Percentiles rank a stretch among this genome's conserved stretches.
Conservation (phyloP, 495 filamentous ascomycete species). For the Penicillium riverlandense region DNA sequence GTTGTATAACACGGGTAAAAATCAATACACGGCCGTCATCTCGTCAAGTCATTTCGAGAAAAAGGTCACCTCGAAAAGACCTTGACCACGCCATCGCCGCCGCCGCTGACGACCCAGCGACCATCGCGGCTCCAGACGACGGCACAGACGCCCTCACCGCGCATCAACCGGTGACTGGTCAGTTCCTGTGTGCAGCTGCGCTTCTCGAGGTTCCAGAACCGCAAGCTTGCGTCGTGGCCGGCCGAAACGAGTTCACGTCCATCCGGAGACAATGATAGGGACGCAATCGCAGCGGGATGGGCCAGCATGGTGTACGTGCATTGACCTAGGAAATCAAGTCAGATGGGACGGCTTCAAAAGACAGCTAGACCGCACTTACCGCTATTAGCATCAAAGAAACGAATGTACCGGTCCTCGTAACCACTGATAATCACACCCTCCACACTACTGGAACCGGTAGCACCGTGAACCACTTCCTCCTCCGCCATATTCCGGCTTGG, state of each 20-base stretch:
- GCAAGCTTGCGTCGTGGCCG: conserved; percentile 87
- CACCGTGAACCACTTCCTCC: conserved; percentile 65
- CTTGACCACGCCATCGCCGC: conserved; percentile 95
- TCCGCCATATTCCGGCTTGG: conserved; percentile 53
- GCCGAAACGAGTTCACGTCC: conserved; percentile 91
- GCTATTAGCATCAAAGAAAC: conserved; percentile 97
- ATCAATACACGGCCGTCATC: conserved; percentile 32
- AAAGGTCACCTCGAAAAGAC: conserved; percentile 65
- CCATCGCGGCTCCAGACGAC: conserved; percentile 95
- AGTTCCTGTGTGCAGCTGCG: conserved; percentile 90
- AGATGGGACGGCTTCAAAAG: conserved; percentile 11
- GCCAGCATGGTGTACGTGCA: conserved; percentile 98
- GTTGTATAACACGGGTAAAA: conserved; percentile 14
- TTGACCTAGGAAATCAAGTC: conserved; percentile 62
- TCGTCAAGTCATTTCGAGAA: conserved; percentile 43
- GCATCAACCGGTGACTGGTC: conserved; percentile 82
- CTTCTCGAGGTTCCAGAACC: conserved; percentile 98
- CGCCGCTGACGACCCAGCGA: conserved; percentile 86
- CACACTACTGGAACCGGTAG: conserved; percentile 80
- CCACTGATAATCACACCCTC: conserved; percentile 91
- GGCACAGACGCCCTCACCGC: conserved; percentile 86
- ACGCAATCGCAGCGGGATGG: conserved; percentile 85
- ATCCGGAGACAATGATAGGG: conserved; percentile 83
- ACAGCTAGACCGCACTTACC: conserved; percentile 55
- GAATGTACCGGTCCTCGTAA: conserved; percentile 89